These are phyloP conservation scores for Pyrenophora seminiperda DNA, from an alignment of 2,329 filamentous ascomycete species.

Conservation along the genomic window DNA sequence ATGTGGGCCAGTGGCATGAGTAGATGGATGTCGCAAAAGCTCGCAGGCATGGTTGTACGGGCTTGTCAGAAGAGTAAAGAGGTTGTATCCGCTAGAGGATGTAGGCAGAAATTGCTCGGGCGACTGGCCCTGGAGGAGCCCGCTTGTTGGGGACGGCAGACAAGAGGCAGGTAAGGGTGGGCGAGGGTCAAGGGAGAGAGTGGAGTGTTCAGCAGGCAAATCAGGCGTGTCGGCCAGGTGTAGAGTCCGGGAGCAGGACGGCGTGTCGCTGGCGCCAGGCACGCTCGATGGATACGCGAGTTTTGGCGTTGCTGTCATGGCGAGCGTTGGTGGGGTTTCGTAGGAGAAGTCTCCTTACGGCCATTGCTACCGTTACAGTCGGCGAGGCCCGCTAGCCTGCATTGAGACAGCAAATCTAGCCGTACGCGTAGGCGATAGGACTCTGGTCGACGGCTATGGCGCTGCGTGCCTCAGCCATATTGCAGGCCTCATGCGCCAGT, in stretches of 20 bases:
- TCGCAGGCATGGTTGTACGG: conserved; percentile 48
- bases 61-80: conserved; percentile 42
- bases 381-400: conserved; percentile 29
- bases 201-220: conserved; percentile 11
- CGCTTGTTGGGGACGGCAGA: conserved; percentile 37
- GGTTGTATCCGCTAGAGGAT: conserved; percentile 49
- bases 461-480: conserved; percentile 35
- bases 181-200: conserved; percentile 24
- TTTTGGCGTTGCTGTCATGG: conserved; percentile 32
- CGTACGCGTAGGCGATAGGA: conserved; percentile 20
- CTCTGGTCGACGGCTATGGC: conserved; percentile 21
- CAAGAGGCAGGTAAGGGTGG: conserved; percentile 39
- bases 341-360: conserved; percentile 31
- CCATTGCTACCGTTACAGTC: conserved; percentile 44
- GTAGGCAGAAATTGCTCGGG: conserved; percentile 40
- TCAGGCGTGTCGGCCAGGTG: conserved; percentile 13
- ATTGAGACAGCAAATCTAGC: conserved; percentile 17
- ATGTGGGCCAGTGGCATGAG: conserved; percentile 43
- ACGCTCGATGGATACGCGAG: conserved; percentile 26
- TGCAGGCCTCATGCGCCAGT: conserved; percentile 20
- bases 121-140: conserved; percentile 30
- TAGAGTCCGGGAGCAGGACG: conserved; percentile 16
- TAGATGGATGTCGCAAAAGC: conserved; percentile 47
- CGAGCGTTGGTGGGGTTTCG: conserved; percentile 36
- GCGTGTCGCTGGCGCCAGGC: conserved; percentile 31